Evolutionary conservation across 768 basidiomycete genomes (phyloP).

Genomic region (Suillus brevipes): DNA sequence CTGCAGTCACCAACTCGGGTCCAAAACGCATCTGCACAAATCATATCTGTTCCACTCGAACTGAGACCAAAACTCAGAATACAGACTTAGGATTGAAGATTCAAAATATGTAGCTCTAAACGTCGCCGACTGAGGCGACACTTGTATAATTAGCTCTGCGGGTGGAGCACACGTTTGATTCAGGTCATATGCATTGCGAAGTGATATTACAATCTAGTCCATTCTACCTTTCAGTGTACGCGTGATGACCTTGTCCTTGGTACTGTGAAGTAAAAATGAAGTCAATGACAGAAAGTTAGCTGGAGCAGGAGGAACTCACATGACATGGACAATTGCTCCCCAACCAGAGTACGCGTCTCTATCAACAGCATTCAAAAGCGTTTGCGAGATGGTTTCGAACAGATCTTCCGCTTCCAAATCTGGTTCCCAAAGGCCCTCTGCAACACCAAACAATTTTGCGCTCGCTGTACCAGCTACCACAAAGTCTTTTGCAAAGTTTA

Average conservation of each 20-base stretch:
- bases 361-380: slow-evolving; percentile 91
- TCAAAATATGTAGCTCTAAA: background rate
- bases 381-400: slow-evolving; percentile 98
- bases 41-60: background rate
- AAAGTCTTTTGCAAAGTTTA: slow-evolving; percentile 95
- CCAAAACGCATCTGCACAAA: background rate
- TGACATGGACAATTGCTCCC: slow-evolving; percentile 93
- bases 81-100: background rate
- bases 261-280: slow-evolving; percentile 40
- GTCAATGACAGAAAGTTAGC: slow-evolving; percentile 13
- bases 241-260: slow-evolving; percentile 74
- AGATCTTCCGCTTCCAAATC: slow-evolving; percentile 94
- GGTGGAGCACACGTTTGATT: background rate
- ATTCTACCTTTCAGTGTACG: slow-evolving; percentile 88
- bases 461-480: slow-evolving; percentile 94
- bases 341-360: slow-evolving; percentile 96
- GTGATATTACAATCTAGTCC: slow-evolving; percentile 55
- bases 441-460: slow-evolving; percentile 92
- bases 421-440: slow-evolving; percentile 98
- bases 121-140: background rate
- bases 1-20: background rate
- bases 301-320: slow-evolving; percentile 55
- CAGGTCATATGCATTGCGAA: background rate
- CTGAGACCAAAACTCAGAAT: background rate
- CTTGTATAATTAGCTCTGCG: background rate